Base-by-base conservation (phyloP, 805 yeast species). In the Hyphopichia homilentoma region DNA sequence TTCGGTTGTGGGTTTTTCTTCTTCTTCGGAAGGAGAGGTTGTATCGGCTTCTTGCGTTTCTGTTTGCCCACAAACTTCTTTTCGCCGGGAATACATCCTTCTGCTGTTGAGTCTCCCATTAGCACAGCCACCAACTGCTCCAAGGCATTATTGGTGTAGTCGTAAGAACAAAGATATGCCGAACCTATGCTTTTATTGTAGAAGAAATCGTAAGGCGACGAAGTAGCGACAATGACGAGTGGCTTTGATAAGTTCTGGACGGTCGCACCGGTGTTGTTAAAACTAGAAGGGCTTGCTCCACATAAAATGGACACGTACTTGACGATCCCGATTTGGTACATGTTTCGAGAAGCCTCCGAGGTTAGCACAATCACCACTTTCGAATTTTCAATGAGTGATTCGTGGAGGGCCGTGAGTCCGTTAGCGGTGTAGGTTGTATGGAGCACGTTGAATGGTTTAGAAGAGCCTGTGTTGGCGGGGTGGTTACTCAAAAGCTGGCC, bases 131-230 rank as follows among this genome's bases (percentile, higher is more conserved):
- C 77, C 19, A 75, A 44, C 34, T 74, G 67, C 19, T 66, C 60
- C 27, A 78, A 53, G 2, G 72, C 79, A 42, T 66, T 68, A 13
- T 60, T 53, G 1, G 83, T 76, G 48, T 75, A 78, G 51, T 78
- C 84, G 46, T 73, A 78, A 32, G 79, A 70, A 45, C 83, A 78
- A 29, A 78, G 52, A 46, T 77, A 77, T 1, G 78, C 68, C 29
- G 77, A 68, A 2, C 78, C 79, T 19, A 77, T 69, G 26, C 67
- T 65, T 30, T 69, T 68, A 35, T 75, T 75, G 35, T 75, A 71
- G 29, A 73, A 70, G 45, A 78, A 72, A 44, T 79, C 84, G 43
- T 75, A 77, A 1, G 84, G 84, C 4, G 79, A 71, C 36, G 77
- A 71, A 0, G 80, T 77, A 4, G 82, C 79, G n/a, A 77, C 65